These are phyloP conservation scores for Lentinus brumalis DNA, from an alignment of 768 basidiomycete species.

Conservation along the genomic window DNA sequence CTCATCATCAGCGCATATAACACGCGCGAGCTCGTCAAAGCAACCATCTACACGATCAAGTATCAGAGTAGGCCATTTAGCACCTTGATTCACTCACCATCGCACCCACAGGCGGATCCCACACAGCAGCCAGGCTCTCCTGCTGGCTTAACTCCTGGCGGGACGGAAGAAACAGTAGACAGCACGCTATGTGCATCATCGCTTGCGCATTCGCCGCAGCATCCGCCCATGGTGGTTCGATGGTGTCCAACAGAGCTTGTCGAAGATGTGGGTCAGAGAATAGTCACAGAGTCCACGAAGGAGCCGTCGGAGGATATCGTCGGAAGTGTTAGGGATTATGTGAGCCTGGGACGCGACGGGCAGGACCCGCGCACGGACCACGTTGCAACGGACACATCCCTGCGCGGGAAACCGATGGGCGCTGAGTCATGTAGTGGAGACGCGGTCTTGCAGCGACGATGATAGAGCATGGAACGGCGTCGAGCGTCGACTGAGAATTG, in stretches of 20 bases:
- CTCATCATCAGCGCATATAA: slow-evolving; percentile 31
- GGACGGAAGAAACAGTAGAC: too few relatives aligned
- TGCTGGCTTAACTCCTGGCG: neutral
- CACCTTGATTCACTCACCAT: slow-evolving; percentile 23
- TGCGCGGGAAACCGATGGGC: neutral
- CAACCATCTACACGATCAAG: slow-evolving; percentile 22
- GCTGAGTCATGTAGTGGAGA: slow-evolving; percentile 7
- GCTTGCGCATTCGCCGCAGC: slow-evolving; percentile 6
- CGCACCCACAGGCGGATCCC: slow-evolving; percentile 26
- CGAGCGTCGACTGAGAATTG: too few relatives aligned
- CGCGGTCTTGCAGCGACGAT: too few relatives aligned
- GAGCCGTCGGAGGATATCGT: too few relatives aligned
- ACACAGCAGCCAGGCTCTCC: slow-evolving; percentile 20
- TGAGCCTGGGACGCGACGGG: neutral
- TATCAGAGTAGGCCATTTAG: too few relatives aligned
- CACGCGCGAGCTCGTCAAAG: slow-evolving; percentile 28
- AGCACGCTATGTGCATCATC: slow-evolving; percentile 8
- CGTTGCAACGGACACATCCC: slow-evolving; percentile 1
- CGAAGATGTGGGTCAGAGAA: neutral
- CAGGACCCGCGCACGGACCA: slow-evolving; percentile 13
- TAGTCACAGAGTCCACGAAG: neutral
- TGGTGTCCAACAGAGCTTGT: neutral
- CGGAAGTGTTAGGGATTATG: neutral
- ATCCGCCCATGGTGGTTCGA: slow-evolving; percentile 4
- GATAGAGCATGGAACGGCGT: too few relatives aligned